These are phyloP conservation scores for Neobulgaria alba DNA, from an alignment of 2,329 filamentous ascomycete species.

Conservation along the genomic window DNA sequence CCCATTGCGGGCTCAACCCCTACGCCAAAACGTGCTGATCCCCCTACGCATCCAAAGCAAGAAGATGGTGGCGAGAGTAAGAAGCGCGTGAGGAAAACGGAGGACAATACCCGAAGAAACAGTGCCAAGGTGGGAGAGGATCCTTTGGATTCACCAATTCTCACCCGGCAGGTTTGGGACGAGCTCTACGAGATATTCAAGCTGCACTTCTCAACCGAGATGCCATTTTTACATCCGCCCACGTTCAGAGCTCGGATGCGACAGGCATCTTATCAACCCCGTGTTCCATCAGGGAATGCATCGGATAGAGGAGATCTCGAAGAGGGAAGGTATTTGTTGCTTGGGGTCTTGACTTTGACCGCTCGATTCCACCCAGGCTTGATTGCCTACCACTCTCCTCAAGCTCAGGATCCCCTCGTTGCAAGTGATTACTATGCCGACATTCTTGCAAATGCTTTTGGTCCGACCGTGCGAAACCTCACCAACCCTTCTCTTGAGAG, in stretches of 20 bases:
- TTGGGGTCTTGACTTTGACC: slow-evolving; percentile 61
- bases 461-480: slow-evolving; percentile 38
- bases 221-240: slow-evolving; percentile 62
- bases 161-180: slow-evolving; percentile 59
- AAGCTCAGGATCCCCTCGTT: slow-evolving; percentile 38
- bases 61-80: slow-evolving; percentile 40
- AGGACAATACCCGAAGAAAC: slow-evolving; percentile 29
- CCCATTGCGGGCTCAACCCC: slow-evolving; percentile 41
- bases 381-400: slow-evolving; percentile 37
- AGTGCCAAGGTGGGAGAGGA: slow-evolving; percentile 42
- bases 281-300: slow-evolving; percentile 18
- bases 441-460: slow-evolving; percentile 44
- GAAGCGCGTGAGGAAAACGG: slow-evolving; percentile 29
- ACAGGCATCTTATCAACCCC: slow-evolving; percentile 33
- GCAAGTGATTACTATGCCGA: slow-evolving; percentile 59
- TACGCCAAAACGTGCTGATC: slow-evolving; percentile 23
- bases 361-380: slow-evolving; percentile 58
- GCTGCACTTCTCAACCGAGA: slow-evolving; percentile 61
- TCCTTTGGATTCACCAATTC: slow-evolving; percentile 49
- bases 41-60: slow-evolving; percentile 21
- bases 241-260: slow-evolving; percentile 48
- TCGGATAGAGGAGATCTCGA: slow-evolving; percentile 24
- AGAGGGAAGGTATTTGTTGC: slow-evolving; percentile 48
- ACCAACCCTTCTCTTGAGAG: slow-evolving; percentile 49
- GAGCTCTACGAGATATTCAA: slow-evolving; percentile 63